Evolutionary conservation across 2,329 filamentous ascomycete species (phyloP), one percentile per base, ranked within the genome.

Genomic region (Fusarium heterosporum): DNA sequence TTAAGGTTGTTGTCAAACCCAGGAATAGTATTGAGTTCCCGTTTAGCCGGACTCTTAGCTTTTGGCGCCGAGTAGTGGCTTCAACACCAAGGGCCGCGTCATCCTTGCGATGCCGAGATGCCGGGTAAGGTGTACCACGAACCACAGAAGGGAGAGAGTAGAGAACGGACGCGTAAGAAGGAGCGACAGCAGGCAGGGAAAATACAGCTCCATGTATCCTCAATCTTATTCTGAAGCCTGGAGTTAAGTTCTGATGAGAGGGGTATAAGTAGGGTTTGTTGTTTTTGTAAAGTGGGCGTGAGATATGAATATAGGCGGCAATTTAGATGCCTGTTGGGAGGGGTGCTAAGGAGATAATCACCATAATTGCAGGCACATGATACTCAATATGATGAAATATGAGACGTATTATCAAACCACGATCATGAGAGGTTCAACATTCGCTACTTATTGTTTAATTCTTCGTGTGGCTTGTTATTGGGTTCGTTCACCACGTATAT

Each of bases 11-110:
- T 61, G 49, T 57, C 42, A 57, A 49, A 41, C 59, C 34, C 13
- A 29, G 26, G 30, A 36, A 36, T 48, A 42, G 30, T 30, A 14
- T 47, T 50, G 30, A 42, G 49, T 68, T 56, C 50, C 43, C 48
- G 60, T 38, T 52, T 59, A 60, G 59, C 54, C 51, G 41, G 32
- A 42, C 42, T 47, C 41, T 59, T 48, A 36, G 26, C 22, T 40
- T 49, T 55, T 32, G 51, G 41, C 48, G 55, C 64, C 64, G 67
- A 55, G 61, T 46, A 66, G 64, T 67, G 39, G 38, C 46, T 6
- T 32, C 25, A 30, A 42, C 46, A 54, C 41, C 39, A 39, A 56
- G 40, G 68, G 70, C 70, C 70, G 66, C 70, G 70, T 72, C 70
- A 72, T 67, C 70, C 38, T 56, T 36, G 43, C 48, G 47, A 58